These are phyloP conservation scores for Metschnikowia lunata DNA, from an alignment of 805 yeast species.

Conservation along the genomic window DNA sequence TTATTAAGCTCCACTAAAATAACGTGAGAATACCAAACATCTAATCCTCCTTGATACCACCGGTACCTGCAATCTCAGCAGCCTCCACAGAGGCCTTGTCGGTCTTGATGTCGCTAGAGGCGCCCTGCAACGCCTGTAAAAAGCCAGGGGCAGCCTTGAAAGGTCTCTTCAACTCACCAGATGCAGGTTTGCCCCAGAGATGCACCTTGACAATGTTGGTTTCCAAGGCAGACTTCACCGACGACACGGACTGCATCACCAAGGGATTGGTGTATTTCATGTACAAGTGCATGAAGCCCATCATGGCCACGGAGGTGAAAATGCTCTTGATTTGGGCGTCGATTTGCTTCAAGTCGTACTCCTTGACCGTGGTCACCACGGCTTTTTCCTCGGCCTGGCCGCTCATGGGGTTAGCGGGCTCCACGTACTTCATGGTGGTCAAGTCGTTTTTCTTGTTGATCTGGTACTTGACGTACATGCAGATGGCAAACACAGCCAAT, in stretches of 20 bases:
- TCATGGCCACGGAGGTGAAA: constrained; percentile 89
- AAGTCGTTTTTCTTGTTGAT: constrained; percentile 79
- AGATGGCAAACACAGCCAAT: constrained; percentile 57
- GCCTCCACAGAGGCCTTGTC: constrained; percentile 83
- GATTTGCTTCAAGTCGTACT: constrained; percentile 88
- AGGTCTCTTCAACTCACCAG: constrained; percentile 94
- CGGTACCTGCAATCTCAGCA: constrained; percentile 81
- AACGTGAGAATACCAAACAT: not conserved
- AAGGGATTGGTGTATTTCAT: constrained; percentile 97
- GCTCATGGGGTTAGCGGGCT: constrained; percentile 74
- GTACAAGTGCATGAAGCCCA: constrained; percentile 97
- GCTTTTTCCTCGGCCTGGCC: constrained; percentile 72
- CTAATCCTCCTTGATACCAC: constrained; percentile 87
- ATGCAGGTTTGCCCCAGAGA: constrained; percentile 73
- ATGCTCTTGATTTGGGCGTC: constrained; percentile 75
- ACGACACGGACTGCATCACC: constrained; percentile 88
- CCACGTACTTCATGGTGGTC: constrained; percentile 86
- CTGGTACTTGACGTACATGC: constrained; percentile 55
- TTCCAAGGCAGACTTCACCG: constrained; percentile 86
- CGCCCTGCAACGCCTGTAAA: constrained; percentile 61
- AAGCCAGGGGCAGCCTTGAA: constrained; percentile 71
- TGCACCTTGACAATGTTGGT: constrained; percentile 89
- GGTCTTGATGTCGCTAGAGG: constrained; percentile 53
- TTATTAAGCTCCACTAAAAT: too few relatives aligned
- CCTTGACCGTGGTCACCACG: constrained; percentile 88